phyloP scores from a whole-genome alignment of 768 basidiomycete genomes.

The Boletus reticulatus region DNA sequence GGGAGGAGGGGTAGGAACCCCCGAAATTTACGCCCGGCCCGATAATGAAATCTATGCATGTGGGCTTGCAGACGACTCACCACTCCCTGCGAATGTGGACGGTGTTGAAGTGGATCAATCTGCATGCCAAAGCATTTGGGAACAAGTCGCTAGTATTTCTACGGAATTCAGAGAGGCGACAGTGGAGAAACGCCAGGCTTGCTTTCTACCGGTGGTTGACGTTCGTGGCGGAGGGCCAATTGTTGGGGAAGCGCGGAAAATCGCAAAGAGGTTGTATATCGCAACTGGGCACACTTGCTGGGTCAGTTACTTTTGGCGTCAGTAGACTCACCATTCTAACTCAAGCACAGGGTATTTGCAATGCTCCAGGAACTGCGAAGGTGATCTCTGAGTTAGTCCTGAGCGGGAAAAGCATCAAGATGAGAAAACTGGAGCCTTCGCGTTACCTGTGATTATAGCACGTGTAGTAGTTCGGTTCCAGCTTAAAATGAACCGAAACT shows the following conservation, averaged over 20 bases:
- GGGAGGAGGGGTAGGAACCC: conserved; percentile 36
- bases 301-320: conserved; percentile 42
- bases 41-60: conserved; percentile 74
- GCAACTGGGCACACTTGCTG: conserved; percentile 81
- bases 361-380: conserved; percentile 81
- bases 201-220: conserved; percentile 67
- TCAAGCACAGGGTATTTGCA: conserved; percentile 62
- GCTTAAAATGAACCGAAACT: too few species aligned
- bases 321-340: conserved; percentile 3
- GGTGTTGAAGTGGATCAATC: conserved; percentile 57
- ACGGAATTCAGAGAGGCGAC: conserved; percentile 51
- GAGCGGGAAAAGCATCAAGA: conserved; percentile 57
- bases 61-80: conserved; percentile 71
- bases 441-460: conserved; percentile 23
- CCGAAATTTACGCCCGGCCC: conserved; percentile 74
- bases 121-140: conserved; percentile 55
- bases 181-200: conserved; percentile 62
- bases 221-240: conserved; percentile 60
- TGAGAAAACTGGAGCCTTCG: conserved; percentile 46
- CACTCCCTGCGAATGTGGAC: conserved; percentile 69
- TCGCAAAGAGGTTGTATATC: conserved; percentile 64
- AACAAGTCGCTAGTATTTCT: conserved; percentile 62
- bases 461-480: too few species aligned
- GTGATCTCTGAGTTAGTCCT: conserved; percentile 70
- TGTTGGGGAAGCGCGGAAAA: conserved; percentile 55